A percentile compares a stretch with the other conserved stretches of the same genome.
phyloP scores from a whole-genome alignment of 805 yeast species.

The Naumovozyma baii region DNA sequence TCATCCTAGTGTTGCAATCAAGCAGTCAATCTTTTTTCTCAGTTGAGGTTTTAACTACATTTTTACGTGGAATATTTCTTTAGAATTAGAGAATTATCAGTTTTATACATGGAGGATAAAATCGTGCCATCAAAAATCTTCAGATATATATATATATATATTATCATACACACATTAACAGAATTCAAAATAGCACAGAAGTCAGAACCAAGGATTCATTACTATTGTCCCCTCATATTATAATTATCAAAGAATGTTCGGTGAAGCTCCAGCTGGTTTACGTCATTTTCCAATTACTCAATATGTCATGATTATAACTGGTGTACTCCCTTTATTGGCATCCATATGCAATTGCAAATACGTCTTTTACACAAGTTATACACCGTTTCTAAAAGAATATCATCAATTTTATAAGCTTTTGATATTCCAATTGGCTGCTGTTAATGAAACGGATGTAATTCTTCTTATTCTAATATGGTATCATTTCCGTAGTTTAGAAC shows the following conservation, averaged over 20 bases:
- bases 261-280: slow-evolving; percentile 12
- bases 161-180: no score
- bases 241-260: slow-evolving; percentile 7
- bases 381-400: slow-evolving; percentile 47
- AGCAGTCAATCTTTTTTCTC: no score
- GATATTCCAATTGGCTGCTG: slow-evolving; percentile 42
- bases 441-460: slow-evolving; percentile 51
- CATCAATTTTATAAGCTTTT: slow-evolving; percentile 48
- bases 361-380: slow-evolving; percentile 20
- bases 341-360: slow-evolving; percentile 23
- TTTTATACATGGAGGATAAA: no score
- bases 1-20: no score
- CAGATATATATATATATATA: no score
- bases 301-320: slow-evolving; percentile 19
- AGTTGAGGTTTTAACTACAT: no score
- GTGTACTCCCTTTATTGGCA: slow-evolving; percentile 20
- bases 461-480: slow-evolving; percentile 38
- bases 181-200: no score
- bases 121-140: no score
- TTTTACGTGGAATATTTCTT: no score
- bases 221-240: background rate
- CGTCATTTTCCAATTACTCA: slow-evolving; percentile 23
- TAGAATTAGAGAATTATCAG: no score
- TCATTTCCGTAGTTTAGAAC: slow-evolving; percentile 46
- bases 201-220: no score